These are phyloP conservation scores for Syncephalis plumigaleata DNA, from an alignment of 371 early-diverging fungal genomes.

Conservation along the genomic window DNA sequence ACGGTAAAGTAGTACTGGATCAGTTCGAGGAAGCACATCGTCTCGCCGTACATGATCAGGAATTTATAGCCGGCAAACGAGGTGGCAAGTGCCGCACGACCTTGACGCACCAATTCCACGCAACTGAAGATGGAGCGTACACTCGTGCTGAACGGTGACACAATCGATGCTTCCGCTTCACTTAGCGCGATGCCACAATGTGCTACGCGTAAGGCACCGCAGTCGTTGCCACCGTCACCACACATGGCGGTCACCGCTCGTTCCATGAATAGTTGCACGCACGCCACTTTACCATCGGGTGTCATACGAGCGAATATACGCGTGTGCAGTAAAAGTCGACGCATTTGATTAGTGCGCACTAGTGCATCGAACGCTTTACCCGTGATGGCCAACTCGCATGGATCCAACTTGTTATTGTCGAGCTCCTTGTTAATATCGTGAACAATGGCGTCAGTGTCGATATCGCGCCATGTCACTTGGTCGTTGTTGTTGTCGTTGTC, in stretches of 20 bases:
- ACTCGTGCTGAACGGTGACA: slow-evolving; percentile 65
- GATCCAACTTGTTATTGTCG: slow-evolving; percentile 3
- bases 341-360: slow-evolving; percentile 19
- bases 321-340: slow-evolving; percentile 25
- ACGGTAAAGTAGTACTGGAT: slow-evolving; percentile 34
- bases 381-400: slow-evolving; percentile 46
- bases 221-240: slow-evolving; percentile 96
- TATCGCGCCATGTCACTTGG: not conserved
- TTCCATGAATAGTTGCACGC: slow-evolving; percentile 59
- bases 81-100: slow-evolving; percentile 56
- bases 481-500: slow-evolving; percentile 9
- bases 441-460: slow-evolving; percentile 16
- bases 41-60: slow-evolving; percentile 54
- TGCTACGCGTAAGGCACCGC: slow-evolving; percentile 80
- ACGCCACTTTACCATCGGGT: slow-evolving; percentile 49
- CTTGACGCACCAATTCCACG: slow-evolving; percentile 52
- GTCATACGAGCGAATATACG: slow-evolving; percentile 68
- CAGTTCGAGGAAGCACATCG: slow-evolving; percentile 49
- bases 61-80: slow-evolving; percentile 63
- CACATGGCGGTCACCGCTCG: slow-evolving; percentile 68
- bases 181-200: slow-evolving; percentile 88
- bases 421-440: slow-evolving; percentile 9
- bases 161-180: slow-evolving; percentile 75
- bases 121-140: slow-evolving; percentile 42
- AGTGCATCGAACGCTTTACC: slow-evolving; percentile 49